phyloP scores from a whole-genome alignment of 2,329 filamentous ascomycete genomes.

The Scedosporium apiospermum region DNA sequence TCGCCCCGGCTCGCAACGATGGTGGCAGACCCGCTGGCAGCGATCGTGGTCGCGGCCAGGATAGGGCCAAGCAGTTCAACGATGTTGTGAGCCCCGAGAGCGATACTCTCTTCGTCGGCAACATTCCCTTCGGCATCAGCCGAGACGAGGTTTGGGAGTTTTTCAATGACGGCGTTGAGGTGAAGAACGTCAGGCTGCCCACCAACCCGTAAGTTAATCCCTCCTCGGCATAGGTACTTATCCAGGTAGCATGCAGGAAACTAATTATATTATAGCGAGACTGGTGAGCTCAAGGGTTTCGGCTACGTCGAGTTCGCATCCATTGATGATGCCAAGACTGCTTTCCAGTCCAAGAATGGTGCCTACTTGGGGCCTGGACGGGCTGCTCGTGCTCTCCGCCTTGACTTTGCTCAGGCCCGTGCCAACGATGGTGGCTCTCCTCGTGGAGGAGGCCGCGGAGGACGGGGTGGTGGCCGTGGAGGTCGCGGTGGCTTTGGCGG shows the following conservation, averaged over 20 bases:
- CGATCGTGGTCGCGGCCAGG: slow-evolving; percentile 46
- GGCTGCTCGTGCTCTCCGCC: slow-evolving; percentile 63
- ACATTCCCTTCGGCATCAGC: slow-evolving; percentile 75
- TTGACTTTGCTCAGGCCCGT: slow-evolving; percentile 67
- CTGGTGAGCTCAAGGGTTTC: slow-evolving; percentile 81
- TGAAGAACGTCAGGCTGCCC: slow-evolving; percentile 76
- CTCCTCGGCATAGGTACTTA: not conserved
- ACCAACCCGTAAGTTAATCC: slow-evolving; percentile 58
- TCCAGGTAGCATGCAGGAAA: slow-evolving; percentile 9
- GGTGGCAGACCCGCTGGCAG: slow-evolving; percentile 20
- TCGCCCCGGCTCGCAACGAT: slow-evolving; percentile 46
- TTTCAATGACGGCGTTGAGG: slow-evolving; percentile 61
- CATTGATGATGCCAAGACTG: slow-evolving; percentile 72
- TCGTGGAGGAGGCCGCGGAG: slow-evolving; percentile 41
- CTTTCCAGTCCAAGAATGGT: slow-evolving; percentile 62
- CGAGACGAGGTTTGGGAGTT: slow-evolving; percentile 66
- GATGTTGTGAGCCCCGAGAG: slow-evolving; percentile 71
- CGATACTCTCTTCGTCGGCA: slow-evolving; percentile 85
- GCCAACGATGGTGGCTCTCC: slow-evolving; percentile 38
- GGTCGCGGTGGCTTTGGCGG: slow-evolving; percentile 39
- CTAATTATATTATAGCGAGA: slow-evolving; percentile 45
- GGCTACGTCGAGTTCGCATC: slow-evolving; percentile 81
- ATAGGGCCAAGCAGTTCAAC: slow-evolving; percentile 62
- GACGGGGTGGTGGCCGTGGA: slow-evolving; percentile 32
- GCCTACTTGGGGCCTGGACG: slow-evolving; percentile 53